These are phyloP conservation scores for Malbranchea cinnamomea DNA, from an alignment of 2,329 filamentous ascomycete species.

Conservation along the genomic window DNA sequence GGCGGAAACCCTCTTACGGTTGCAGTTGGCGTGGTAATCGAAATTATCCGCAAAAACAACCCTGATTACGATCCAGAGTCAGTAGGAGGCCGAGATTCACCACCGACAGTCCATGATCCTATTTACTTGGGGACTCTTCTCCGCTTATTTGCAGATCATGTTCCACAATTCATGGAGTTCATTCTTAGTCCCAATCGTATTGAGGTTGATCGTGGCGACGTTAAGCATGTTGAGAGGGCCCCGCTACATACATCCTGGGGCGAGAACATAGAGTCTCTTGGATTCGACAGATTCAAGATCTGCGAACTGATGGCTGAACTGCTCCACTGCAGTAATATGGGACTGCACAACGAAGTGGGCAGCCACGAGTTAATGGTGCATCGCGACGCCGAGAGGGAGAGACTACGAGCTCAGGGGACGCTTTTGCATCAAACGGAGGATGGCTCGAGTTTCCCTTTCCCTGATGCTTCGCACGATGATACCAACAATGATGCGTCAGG, in stretches of 20 bases:
- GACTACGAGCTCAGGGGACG: slow-evolving; percentile 58
- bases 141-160: slow-evolving; percentile 74
- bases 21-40: slow-evolving; percentile 91
- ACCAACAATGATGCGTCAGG: slow-evolving; percentile 29
- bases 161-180: slow-evolving; percentile 85
- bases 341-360: slow-evolving; percentile 76
- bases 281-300: slow-evolving; percentile 96
- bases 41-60: slow-evolving; percentile 98
- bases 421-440: slow-evolving; percentile 37
- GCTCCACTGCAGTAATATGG: slow-evolving; percentile 97
- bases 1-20: slow-evolving; percentile 92
- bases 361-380: slow-evolving; percentile 73
- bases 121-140: slow-evolving; percentile 90
- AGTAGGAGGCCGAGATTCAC: slow-evolving; percentile 60
- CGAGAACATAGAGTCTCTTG: slow-evolving; percentile 77
- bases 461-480: slow-evolving; percentile 43
- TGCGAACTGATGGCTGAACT: slow-evolving; percentile 98
- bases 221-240: slow-evolving; percentile 47
- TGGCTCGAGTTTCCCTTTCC: slow-evolving; percentile 39
- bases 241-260: slow-evolving; percentile 79
- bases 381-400: slow-evolving; percentile 68
- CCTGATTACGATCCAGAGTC: slow-evolving; percentile 96
- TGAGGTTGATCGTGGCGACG: slow-evolving; percentile 40
- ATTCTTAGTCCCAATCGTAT: slow-evolving; percentile 59
- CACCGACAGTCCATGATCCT: slow-evolving; percentile 74